Evolutionary conservation across 345 rosid species (phyloP), one percentile per base, ranked within the genome.

Genomic region (Ricinus communis): DNA sequence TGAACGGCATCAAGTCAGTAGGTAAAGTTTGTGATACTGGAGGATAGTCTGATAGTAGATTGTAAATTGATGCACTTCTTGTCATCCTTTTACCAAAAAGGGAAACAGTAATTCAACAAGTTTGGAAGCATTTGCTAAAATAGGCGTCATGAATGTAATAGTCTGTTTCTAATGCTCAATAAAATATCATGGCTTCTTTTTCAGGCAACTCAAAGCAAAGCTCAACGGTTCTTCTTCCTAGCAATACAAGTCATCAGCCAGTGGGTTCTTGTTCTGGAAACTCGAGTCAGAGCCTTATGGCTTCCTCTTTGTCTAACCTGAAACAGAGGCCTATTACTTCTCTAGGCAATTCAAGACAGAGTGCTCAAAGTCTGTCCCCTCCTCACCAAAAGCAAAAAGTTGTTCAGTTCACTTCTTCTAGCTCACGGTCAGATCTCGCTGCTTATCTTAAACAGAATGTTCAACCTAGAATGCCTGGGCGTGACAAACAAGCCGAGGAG

Each of bases 271-370:
- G 36, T 62, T 63, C 46, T 60, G 25, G 22, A 33, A 60, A 18
- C 22, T 9, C 64, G 16, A 60, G 64, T 60, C 24, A 41, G 40
- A 21, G 22, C 21, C 46, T 43, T 5, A 36, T 60, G 21, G 25
- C 2, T 36, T 33, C 46, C 46, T 33, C 36, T 59, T 59, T 40
- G 16, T 16, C 45, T 11, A n/a, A 60, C 14, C 40, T 60, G 45
- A 60, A 43, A 22, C 52, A 13, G 41, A 33, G 15, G 47, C 47
- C 47, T 43, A 43, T 11, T 4, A 43, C 47, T 4, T 58, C 47
- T 53, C 62, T 72, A 71, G 80, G 71, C 38, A 74, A 76, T 40
- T 46, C 70, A 28, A 71, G 47, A 41, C 66, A 50, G 46, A 52
- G 31, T 59, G 54, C 72, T 12, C 19, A 22, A 1, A 3, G 19